Percentiles rank a stretch among this genome's conserved stretches.
phyloP scores from a whole-genome alignment of 1,284 basidiomycete genomes.

The Wallemia hederae region DNA sequence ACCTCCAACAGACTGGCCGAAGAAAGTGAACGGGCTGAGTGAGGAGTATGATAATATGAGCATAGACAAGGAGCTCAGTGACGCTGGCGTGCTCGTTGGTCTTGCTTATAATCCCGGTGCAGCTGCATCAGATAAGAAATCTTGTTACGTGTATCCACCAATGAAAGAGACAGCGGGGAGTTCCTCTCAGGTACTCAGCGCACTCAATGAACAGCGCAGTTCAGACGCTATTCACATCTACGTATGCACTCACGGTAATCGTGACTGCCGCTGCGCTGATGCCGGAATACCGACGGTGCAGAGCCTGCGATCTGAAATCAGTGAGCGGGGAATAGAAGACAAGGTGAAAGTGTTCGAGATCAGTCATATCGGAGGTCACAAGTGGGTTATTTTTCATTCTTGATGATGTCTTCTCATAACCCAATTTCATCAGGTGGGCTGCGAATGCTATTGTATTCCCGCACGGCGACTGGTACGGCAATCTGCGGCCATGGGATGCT shows the following conservation, averaged over 20 bases:
- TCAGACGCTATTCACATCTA: conserved; percentile 20
- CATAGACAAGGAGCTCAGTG: background rate
- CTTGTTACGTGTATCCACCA: background rate
- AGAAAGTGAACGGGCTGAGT: background rate
- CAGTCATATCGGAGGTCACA: conserved; percentile 55
- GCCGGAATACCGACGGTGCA: conserved; percentile 22
- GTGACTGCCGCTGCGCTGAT: conserved; percentile 45
- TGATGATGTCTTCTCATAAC: conserved; percentile 6
- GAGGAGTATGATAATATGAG: background rate
- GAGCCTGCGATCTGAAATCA: conserved; percentile 17
- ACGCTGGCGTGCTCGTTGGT: background rate
- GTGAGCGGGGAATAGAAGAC: conserved; percentile 5
- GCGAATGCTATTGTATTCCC: conserved; percentile 48
- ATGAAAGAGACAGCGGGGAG: background rate
- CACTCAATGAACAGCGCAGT: background rate
- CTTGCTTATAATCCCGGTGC: background rate
- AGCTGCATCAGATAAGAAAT: background rate
- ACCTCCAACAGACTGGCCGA: background rate
- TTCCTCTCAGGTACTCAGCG: background rate
- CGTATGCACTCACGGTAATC: conserved; percentile 36
- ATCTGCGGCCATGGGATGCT: conserved; percentile 27
- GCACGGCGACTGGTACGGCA: conserved; percentile 44
- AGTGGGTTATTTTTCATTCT: conserved; percentile 22
- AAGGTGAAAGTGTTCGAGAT: conserved; percentile 27
- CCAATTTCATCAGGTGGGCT: conserved; percentile 26